Base-by-base conservation (phyloP, 441 rosid species). In the Rhodomyrtus psidioides region DNA sequence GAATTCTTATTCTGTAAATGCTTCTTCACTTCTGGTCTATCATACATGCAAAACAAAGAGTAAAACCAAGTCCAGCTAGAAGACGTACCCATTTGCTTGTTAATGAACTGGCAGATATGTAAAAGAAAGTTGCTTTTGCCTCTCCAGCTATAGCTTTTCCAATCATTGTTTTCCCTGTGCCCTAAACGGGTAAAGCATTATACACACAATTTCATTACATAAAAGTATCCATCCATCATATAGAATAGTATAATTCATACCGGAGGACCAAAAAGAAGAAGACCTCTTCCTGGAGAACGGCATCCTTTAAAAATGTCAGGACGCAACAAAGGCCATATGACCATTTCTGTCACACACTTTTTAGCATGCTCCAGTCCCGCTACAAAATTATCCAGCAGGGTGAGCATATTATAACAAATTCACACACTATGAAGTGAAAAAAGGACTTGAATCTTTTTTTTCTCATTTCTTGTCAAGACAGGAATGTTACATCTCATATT, bases 91-190 rank as follows among this genome's bases (percentile, higher is more conserved):
- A 97, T 70, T 96, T 97, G 95, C 98, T 96, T 87, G 99, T 97
- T 91, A 97, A 92, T 82, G 99, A 97, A 91, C 99, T 96, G 44
- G 99, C 98, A 87, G 99, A 96, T 88, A 97, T 95, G 92, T 95
- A 95, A 91, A 97, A 97, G 91, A 96, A 97, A 12, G 99, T 97
- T 87, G 99, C 99, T 89, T 95, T 94, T 65, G 99, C 99, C 92
- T 97, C 99, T 88, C 99, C 99, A 86, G 99, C 99, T 86, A 97
- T 95, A 89, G 99, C 99, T 93, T 97, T 96, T 85, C 99, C 99
- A 42, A 96, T 96, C 99, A 97, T 97, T 24, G 99, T 96, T 91
- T 97, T 97, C 58, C 99, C 99, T 13, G 98, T 97, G 86, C 99
- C 99, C 99, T 97, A 87, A 39, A 62, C 89, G 34, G 92, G 83